Evolutionary conservation across 2,329 filamentous ascomycete genomes (phyloP), one percentile per base, ranked within the genome.

Genomic region (Ophiosphaerella herpotricha): DNA sequence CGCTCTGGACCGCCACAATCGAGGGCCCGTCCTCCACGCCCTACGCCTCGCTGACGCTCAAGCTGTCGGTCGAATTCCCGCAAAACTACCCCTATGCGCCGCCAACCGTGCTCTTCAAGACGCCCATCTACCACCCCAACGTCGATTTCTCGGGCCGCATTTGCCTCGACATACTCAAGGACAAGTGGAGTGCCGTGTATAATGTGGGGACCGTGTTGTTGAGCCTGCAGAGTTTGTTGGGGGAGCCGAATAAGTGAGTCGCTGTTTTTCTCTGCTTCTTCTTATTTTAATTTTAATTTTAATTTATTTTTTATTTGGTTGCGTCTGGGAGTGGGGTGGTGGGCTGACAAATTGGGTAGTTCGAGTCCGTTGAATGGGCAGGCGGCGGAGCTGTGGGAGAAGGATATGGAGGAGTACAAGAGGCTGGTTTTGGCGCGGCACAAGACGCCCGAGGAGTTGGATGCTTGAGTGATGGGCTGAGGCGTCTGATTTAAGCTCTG

Each of bases 131-230:
- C 81, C 94, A 99, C 75, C 94, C 94, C 46, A 99, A 99, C 67
- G 90, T 99, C 64, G 94, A 99, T 78, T 97, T 99, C 78, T 92
- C 89, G 3, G 94, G 94, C 35, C 85, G 94, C 48, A 99, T 99
- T 75, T 99, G 94, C 74, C 82, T 99, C 54, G 95, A 99, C 70
- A 99, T 99, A 62, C 82, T 99, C 59, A 97, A 97, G 82, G 94
- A 97, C 75, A 97, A 97, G 79, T 99, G 94, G 94, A 96, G 91
- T 52, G 91, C 94, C 14, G 92, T 95, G 37, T 95, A 97, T 82
- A 97, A 97, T 70, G 91, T 96, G 55, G 90, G 95, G 75, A 96
- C 89, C 39, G 90, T 99, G 39, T 80, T 99, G 47, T 75, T 99
- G 66, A 97, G 93, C 64, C 77, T 99, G 75, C 94, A 99, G 77